Base-by-base conservation (phyloP, 176 grass and related monocot genomes). In the Otatea glauca region DNA sequence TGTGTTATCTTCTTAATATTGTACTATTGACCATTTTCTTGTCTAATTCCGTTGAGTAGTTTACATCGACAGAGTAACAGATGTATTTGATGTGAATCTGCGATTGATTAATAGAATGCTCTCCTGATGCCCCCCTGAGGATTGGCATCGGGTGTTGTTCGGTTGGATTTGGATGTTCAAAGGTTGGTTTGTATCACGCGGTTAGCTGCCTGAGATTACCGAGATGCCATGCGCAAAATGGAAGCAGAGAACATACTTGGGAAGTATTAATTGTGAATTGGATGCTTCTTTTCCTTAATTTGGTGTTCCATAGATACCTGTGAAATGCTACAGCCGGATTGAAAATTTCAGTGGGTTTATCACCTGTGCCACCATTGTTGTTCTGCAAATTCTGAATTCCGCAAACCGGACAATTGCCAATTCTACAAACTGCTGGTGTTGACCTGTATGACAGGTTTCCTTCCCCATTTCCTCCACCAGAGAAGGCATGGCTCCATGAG, bases 101-200 rank as follows among this genome's bases (percentile, higher is more conserved):
- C 54, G 81, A 84, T 91, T 84, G 68, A 91, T 84, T 84, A 88
- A 91, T 88, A 85, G 76, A 88, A 91, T 76, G 70, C 62, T 43
- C 62, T 39, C 59, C 16, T 86, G 72, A 32, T 82, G 62, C 6
- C 9, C 65, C 68, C 58, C 68, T 7, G 59, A 20, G 67, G 48
- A 24, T 74, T 55, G 38, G 9, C 77, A 37, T 77, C 20, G 25
- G 73, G 64, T 43, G 39, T 17, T 16, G 15, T 60, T 20, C 5
- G 0, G 11, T 65, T 65, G 2, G 20, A 50, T 5, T 53, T 65
- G 2, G 20, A 50, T 16, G 56, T 59, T 32, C 4, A 0, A 25
- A 55, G 13, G 48, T 5, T 55, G n/a, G 49, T 16, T 24, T 41
- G 0, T 15, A 16, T 16, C 58, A 8, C 21, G 20, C 6, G 9